Conservation (phyloP, 257 asterid species). For the Fraxinus quadrangulata region DNA sequence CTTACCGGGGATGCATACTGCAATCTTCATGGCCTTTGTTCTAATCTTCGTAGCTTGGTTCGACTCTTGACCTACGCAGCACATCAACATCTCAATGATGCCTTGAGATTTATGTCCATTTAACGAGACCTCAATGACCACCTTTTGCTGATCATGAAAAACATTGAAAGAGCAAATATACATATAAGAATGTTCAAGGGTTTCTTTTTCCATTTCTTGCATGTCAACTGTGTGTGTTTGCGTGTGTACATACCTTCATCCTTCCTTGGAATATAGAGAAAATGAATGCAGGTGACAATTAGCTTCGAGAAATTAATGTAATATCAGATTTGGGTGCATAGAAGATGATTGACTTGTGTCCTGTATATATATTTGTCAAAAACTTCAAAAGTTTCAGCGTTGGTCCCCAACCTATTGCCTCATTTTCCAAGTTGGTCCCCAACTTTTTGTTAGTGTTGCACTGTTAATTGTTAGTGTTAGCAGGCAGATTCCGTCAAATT, state of each 20-base stretch:
- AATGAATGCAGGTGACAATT: not conserved
- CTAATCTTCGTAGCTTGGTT: not conserved
- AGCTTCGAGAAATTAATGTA: not conserved
- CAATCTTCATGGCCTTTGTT: not conserved
- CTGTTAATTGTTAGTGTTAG: not conserved
- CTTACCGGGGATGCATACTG: not conserved
- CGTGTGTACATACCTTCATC: not conserved
- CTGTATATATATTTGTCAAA: too few relatives aligned
- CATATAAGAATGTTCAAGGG: not conserved
- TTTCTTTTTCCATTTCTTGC: not conserved
- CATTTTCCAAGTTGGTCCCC: not conserved
- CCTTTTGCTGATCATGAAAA: not conserved
- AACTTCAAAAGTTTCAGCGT: too few relatives aligned
- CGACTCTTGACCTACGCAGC: not conserved
- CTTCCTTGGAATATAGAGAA: not conserved
- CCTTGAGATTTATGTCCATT: not conserved
- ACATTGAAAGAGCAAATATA: too few relatives aligned
- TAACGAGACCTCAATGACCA: not conserved
- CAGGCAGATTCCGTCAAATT: too few relatives aligned
- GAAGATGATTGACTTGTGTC: too few relatives aligned
- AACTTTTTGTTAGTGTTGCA: not conserved
- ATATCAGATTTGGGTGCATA: too few relatives aligned
- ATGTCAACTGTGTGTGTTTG: not conserved
- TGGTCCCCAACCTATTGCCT: not conserved
- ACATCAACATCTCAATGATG: not conserved